Base-by-base conservation (phyloP, 2,329 filamentous ascomycete genomes). In the Aspergillus sp. region DNA sequence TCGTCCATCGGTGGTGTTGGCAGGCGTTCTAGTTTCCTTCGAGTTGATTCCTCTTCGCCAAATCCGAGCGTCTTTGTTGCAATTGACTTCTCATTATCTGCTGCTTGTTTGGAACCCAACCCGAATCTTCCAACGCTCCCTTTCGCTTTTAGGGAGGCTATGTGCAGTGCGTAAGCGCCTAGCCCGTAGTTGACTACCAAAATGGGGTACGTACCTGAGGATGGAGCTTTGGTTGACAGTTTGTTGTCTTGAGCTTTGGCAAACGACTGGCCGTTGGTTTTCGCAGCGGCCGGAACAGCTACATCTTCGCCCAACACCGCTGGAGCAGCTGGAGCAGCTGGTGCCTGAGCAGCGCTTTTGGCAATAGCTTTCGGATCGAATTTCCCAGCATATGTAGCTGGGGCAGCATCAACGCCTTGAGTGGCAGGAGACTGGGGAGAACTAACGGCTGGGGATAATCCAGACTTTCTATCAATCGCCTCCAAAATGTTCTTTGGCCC, bases 21-120 rank as follows among this genome's bases (percentile, higher is more conserved):
- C 60, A 99, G 86, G 77, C 93, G 95, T 71, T 91, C 91, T 64
- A 99, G 84, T 78, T 96, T 97, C 72, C 92, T 90, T 70, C 90
- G 87, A 2, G 88, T 89, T 33, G 86, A 88, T 68, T 96, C 91
- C 67, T 97, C 93, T 69, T 97, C 93, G 60, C 90, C 93, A 66
- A 97, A 87, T 66, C 92, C 87, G 21, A 96, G 80, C 60, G 90
- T 91, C 65, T 88, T 88, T 70, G 91, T 91, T 19, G 85, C 80
- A 4, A 84, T 80, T 3, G 83, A 73, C 68, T 90, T 91, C 52
- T 90, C 88, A 21, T 74, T 74, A 53, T 91, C 91, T 49, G 79
- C 75, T 52, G 81, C 80, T 43, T 84, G 78, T 71, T 91, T 95
- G 57, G 84, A 82, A 58, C 82, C 83, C 46, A 98, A 86, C 2